Conservation (phyloP, 495 filamentous ascomycete genomes). For the Margaritispora aquatica region DNA sequence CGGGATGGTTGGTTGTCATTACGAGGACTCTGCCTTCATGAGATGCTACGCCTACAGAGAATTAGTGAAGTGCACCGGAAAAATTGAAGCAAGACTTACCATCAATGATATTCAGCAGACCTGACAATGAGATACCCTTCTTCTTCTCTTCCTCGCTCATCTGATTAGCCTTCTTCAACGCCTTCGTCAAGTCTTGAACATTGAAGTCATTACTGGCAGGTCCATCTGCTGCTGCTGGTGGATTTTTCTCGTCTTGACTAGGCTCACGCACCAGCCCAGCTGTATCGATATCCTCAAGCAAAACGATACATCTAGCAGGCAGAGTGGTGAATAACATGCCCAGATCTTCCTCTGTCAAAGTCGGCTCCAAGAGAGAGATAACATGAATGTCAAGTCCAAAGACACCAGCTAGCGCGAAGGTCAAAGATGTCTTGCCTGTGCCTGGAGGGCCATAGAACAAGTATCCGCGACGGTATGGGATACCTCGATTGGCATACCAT, state of each 20-base stretch:
- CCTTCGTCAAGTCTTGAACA: slow-evolving; percentile 15
- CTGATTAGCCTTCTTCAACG: slow-evolving; percentile 23
- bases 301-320: slow-evolving; percentile 57
- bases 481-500: slow-evolving; percentile 61
- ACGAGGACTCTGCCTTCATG: slow-evolving; percentile 77
- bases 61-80: not conserved
- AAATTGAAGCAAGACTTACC: slow-evolving; percentile 34
- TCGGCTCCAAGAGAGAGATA: slow-evolving; percentile 54
- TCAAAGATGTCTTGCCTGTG: slow-evolving; percentile 55
- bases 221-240: slow-evolving; percentile 9
- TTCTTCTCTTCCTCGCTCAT: slow-evolving; percentile 29
- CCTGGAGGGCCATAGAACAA: slow-evolving; percentile 72
- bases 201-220: slow-evolving; percentile 13
- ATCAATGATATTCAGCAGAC: slow-evolving; percentile 78
- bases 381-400: slow-evolving; percentile 66
- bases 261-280: slow-evolving; percentile 51
- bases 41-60: slow-evolving; percentile 47
- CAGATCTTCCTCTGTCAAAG: slow-evolving; percentile 64
- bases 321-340: slow-evolving; percentile 58
- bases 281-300: slow-evolving; percentile 69
- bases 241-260: slow-evolving; percentile 21
- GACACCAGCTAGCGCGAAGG: slow-evolving; percentile 61
- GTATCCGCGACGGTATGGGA: slow-evolving; percentile 87
- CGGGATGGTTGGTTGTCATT: slow-evolving; percentile 79
- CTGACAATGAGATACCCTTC: slow-evolving; percentile 59